Evolutionary conservation across 352 stramenopile species (phyloP).

Genomic region (Hyaloperonospora arabidopsidis): DNA sequence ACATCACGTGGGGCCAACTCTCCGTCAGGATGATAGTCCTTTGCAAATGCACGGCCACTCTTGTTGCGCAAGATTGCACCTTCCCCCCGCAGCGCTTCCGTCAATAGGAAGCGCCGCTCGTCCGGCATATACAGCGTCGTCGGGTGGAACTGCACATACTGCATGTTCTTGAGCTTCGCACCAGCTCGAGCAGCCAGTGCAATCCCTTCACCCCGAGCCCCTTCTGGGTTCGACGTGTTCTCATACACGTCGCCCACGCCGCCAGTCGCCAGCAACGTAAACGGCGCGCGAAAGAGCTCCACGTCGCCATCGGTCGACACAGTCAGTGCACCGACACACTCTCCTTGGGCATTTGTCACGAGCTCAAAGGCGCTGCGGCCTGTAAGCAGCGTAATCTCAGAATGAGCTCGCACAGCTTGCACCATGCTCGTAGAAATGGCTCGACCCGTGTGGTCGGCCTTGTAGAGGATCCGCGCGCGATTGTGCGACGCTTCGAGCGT

Average conservation of each 20-base stretch:
- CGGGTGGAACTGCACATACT: constrained; percentile 96
- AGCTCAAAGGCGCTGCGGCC: constrained; percentile 71
- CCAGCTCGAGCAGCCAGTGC: constrained; percentile 72
- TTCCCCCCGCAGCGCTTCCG: constrained; percentile 89
- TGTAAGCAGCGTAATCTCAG: constrained; percentile 75
- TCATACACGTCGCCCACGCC: constrained; percentile 90
- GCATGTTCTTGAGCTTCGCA: constrained; percentile 83
- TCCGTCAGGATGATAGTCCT: constrained; percentile 88
- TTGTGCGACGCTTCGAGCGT: constrained; percentile 90
- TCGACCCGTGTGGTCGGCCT: constrained; percentile 89
- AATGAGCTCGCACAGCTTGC: constrained; percentile 72
- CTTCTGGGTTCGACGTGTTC: constrained; percentile 91
- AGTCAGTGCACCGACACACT: constrained; percentile 71
- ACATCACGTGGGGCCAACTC: constrained; percentile 92
- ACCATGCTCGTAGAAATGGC: constrained; percentile 90
- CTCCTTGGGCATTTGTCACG: constrained; percentile 44
- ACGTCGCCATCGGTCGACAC: constrained; percentile 48
- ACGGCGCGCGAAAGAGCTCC: constrained; percentile 62
- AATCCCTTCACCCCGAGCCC: constrained; percentile 62
- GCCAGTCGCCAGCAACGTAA: constrained; percentile 89
- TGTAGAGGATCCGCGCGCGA: constrained; percentile 90
- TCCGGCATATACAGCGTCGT: constrained; percentile 89
- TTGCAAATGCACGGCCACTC: constrained; percentile 73
- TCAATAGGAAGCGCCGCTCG: constrained; percentile 89
- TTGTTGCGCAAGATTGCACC: constrained; percentile 86